phyloP scores from a whole-genome alignment of 2,329 filamentous ascomycete genomes.

The Botryosphaeria dothidea region DNA sequence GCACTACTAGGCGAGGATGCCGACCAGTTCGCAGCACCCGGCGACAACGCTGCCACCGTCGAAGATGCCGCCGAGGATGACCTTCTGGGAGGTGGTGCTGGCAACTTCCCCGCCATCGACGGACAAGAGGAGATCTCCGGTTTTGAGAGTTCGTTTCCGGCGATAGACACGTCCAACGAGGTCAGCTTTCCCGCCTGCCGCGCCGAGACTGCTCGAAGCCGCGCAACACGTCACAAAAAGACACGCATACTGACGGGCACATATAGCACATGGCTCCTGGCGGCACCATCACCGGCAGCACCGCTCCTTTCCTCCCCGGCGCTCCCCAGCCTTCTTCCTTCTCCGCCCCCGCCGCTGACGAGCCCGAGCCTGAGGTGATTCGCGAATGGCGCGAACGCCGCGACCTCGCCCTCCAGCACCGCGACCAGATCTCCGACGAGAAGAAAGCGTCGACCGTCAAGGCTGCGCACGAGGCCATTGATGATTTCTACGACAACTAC shows the following conservation, averaged over 20 bases:
- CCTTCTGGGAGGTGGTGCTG: constrained; percentile 65
- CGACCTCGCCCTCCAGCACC: constrained; percentile 78
- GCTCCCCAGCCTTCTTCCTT: constrained; percentile 32
- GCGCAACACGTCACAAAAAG: not conserved
- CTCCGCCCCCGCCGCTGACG: constrained; percentile 60
- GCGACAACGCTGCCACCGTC: constrained; percentile 66
- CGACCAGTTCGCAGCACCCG: constrained; percentile 78
- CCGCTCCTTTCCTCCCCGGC: constrained; percentile 57
- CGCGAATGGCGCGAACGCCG: constrained; percentile 89
- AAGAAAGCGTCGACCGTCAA: constrained; percentile 85
- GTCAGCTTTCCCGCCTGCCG: constrained; percentile 42
- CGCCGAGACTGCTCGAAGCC: not conserved
- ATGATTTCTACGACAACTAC: constrained; percentile 99
- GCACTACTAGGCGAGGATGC: constrained; percentile 91
- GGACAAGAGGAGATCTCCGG: constrained; percentile 52
- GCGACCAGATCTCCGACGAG: constrained; percentile 77
- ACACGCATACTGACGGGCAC: not conserved
- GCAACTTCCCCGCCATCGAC: constrained; percentile 43
- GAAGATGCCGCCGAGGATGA: constrained; percentile 68
- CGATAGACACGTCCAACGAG: constrained; percentile 73
- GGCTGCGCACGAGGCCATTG: constrained; percentile 90
- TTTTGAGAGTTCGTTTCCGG: constrained; percentile 91
- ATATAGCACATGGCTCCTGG: constrained; percentile 69
- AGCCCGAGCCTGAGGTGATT: constrained; percentile 86
- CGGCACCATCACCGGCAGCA: constrained; percentile 75